Evolutionary conservation across 2,329 filamentous ascomycete genomes (phyloP), one percentile per base, ranked within the genome.

Genomic region (Daldinia sp.): DNA sequence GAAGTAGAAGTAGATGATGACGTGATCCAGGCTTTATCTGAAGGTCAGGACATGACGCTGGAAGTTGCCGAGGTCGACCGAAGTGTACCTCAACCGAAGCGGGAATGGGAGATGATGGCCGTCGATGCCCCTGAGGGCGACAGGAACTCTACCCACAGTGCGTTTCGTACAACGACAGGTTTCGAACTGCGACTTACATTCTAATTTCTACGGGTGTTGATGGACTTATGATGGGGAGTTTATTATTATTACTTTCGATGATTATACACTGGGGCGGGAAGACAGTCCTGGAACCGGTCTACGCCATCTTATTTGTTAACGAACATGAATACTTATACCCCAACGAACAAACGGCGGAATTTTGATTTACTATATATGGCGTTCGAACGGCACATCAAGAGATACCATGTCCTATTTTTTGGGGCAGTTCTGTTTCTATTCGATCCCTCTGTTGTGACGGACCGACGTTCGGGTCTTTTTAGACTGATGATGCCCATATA

Each of bases 1-100:
- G 88, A 93, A 71, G 88, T 98, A 57, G 87, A 96, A 73, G 85
- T 98, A 70, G 95, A 98, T 72, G 93, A 98, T 72, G 93, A 97
- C 66, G 89, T 96, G 48, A 87, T 98, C 29, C 85, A 86, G 43
- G 90, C 94, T 75, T 82, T 98, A 53, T 86, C 88, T 1, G 95
- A 99, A 78, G 94, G 93, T 29, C 93, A 98, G 76, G 94, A 97
- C 73, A 95, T 98, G 90, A 86, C 89, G 61, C 83, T 91, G 59
- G 89, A 95, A 69, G 82, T 91, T 39, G 74, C 76, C 15, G 82
- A 85, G 68, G 71, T 80, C n/a, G 70, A 76, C 27, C 67, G 70
- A 37, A 69, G 70, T 6, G 61, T 75, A 8, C 70, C 75, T 3
- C 77, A 80, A 27, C 70, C 80, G 35, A 87, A 88, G 71, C 77